Percentiles rank a stretch among this genome's conserved stretches.
These are phyloP conservation scores for Coelastrella sp. DNA, from an alignment of 139 green algal species.

Conservation along the genomic window DNA sequence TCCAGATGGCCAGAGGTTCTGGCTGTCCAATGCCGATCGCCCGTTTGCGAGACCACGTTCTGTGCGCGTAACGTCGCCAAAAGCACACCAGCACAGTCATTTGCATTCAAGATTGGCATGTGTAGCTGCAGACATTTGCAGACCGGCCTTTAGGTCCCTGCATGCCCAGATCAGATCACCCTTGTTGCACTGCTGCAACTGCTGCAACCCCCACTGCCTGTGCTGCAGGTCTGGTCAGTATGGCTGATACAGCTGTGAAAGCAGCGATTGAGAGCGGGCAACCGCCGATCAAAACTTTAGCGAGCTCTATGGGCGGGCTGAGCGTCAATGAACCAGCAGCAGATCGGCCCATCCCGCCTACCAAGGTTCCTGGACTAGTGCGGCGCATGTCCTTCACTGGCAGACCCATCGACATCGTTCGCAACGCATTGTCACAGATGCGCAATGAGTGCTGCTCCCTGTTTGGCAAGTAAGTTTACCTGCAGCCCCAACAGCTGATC, in stretches of 20 bases:
- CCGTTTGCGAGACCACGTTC: too few species aligned
- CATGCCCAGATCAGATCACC: too few species aligned
- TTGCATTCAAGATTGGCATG: too few species aligned
- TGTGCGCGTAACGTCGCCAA: too few species aligned
- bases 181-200: background rate
- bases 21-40: too few species aligned
- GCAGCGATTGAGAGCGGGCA: background rate
- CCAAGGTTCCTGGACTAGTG: slow-evolving; percentile 4
- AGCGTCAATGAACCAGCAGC: background rate
- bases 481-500: background rate
- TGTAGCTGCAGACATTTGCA: too few species aligned
- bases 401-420: slow-evolving; percentile 43
- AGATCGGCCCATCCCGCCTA: slow-evolving; percentile 1
- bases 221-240: background rate
- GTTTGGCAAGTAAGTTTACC: slow-evolving; percentile 13
- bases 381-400: slow-evolving; percentile 44
- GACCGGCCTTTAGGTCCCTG: too few species aligned
- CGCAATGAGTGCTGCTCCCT: slow-evolving; percentile 46
- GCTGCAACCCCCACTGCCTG: background rate
- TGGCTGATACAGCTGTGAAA: background rate
- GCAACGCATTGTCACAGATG: slow-evolving; percentile 8
- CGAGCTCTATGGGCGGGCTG: background rate
- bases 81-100: too few species aligned
- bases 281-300: background rate
- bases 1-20: too few species aligned